Evolutionary conservation across 768 basidiomycete species (phyloP), one percentile per base, ranked within the genome.

Genomic region (Psilocybe sp.): DNA sequence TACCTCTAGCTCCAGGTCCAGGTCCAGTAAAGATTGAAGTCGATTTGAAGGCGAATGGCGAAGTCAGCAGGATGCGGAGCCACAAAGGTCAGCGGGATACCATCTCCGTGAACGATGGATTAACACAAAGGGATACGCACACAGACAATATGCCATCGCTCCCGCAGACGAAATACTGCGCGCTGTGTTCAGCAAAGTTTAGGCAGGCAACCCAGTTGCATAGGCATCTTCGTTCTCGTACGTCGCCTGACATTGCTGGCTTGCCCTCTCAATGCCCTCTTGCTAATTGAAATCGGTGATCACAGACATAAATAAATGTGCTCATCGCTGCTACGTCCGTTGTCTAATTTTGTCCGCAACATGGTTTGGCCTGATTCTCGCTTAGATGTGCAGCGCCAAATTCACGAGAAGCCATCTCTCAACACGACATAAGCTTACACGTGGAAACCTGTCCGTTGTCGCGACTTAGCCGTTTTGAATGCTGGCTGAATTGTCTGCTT

Each of bases 391-490:
- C 63, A 70, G 75, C 35, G 78, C 85, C 3, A 79, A 85, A 59
- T 89, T 89, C 53, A 87, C 85, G 20, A 75, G 86, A 57, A 87
- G 85, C 45, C 86, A 89, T 63, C 67, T 89, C 18, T 73, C 88
- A 43, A 84, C 83, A 12, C 74, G 86, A 56, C 86, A 89, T 63
- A 85, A 83, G 64, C 77, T 82, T 49, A 85, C 79, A 46, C 88
- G 86, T 54, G 82, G 83, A 32, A 83, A 85, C 64, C 72, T 74
- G 84, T 87, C 66, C 62, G 84, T 76, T n/a, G 40, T 46, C 28
- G 12, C 14, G 20, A 20, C 28, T 32, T 40, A 6, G 28, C 3
- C 18, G 15, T 43, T 28, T 19, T 37, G 28, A 44, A 23, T 42
- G 18, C 18, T 31, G 20, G 12, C 28, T 12, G 19, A n/a, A 36